Evolutionary conservation across 352 stramenopile species (phyloP).

Genomic region (Globisporangium yorkense): DNA sequence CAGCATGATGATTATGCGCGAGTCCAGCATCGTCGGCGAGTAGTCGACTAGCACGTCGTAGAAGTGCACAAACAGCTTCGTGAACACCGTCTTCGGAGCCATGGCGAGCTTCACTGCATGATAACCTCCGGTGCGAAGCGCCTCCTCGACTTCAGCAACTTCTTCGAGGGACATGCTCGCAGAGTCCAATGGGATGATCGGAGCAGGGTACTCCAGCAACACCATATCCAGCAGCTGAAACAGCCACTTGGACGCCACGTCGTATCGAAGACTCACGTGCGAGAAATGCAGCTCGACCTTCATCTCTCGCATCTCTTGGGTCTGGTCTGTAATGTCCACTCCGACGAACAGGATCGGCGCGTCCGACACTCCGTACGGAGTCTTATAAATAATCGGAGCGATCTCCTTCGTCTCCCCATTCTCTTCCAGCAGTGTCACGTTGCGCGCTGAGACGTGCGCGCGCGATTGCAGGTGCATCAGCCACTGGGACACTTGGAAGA

Average conservation of each 20-base stretch:
- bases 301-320: slow-evolving; percentile 86
- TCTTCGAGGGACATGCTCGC: slow-evolving; percentile 55
- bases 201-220: slow-evolving; percentile 73
- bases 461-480: slow-evolving; percentile 76
- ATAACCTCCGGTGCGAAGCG: slow-evolving; percentile 23
- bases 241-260: slow-evolving; percentile 78
- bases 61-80: slow-evolving; percentile 84
- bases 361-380: slow-evolving; percentile 66
- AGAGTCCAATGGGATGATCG: slow-evolving; percentile 82
- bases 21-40: slow-evolving; percentile 47
- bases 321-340: slow-evolving; percentile 74
- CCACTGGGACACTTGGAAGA: slow-evolving; percentile 88
- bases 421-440: slow-evolving; percentile 75
- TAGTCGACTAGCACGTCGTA: slow-evolving; percentile 84
- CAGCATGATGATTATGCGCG: slow-evolving; percentile 68
- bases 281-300: slow-evolving; percentile 84
- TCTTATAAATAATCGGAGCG: slow-evolving; percentile 75
- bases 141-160: slow-evolving; percentile 34
- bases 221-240: slow-evolving; percentile 71
- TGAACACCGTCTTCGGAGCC: slow-evolving; percentile 79
- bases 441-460: slow-evolving; percentile 63
- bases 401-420: slow-evolving; percentile 30
- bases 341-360: slow-evolving; percentile 76
- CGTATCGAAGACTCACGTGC: slow-evolving; percentile 76
- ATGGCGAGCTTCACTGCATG: slow-evolving; percentile 61